phyloP scores from a whole-genome alignment of 2,329 filamentous ascomycete genomes.

The Colletotrichum incanum region DNA sequence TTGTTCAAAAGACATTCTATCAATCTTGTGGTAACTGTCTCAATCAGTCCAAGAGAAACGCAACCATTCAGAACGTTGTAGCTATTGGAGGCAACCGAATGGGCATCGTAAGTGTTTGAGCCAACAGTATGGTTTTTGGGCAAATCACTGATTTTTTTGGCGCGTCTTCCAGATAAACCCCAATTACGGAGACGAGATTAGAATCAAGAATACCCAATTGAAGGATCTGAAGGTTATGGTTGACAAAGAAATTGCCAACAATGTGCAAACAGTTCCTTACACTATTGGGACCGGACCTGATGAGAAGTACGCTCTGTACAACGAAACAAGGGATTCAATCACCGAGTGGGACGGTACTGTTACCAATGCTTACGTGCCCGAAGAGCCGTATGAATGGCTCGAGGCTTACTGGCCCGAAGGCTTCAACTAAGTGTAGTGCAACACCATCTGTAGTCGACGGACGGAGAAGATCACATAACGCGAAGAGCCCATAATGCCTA shows the following conservation, averaged over 20 bases:
- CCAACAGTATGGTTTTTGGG: background rate
- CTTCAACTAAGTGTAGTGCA: slow-evolving; percentile 34
- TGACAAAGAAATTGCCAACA: slow-evolving; percentile 51
- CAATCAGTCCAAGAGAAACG: slow-evolving; percentile 47
- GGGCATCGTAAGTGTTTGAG: slow-evolving; percentile 46
- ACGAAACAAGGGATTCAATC: slow-evolving; percentile 48
- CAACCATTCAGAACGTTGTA: slow-evolving; percentile 50
- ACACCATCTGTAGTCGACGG: background rate
- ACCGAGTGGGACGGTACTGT: slow-evolving; percentile 47
- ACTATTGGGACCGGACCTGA: slow-evolving; percentile 48
- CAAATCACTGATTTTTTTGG: background rate
- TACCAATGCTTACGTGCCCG: slow-evolving; percentile 46
- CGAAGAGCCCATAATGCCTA: too few species aligned
- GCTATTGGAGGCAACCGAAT: slow-evolving; percentile 44
- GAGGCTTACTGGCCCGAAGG: slow-evolving; percentile 63
- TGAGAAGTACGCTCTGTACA: slow-evolving; percentile 50
- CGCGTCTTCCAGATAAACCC: slow-evolving; percentile 47
- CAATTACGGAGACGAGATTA: slow-evolving; percentile 50
- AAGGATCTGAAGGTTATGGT: slow-evolving; percentile 47
- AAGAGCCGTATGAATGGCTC: slow-evolving; percentile 67
- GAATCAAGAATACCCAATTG: slow-evolving; percentile 49
- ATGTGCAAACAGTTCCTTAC: slow-evolving; percentile 49
- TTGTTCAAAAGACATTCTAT: slow-evolving; percentile 45
- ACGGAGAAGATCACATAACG: too few species aligned
- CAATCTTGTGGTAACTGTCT: slow-evolving; percentile 51